Conservation (phyloP, 2,329 filamentous ascomycete species). For the Phoma sp. region DNA sequence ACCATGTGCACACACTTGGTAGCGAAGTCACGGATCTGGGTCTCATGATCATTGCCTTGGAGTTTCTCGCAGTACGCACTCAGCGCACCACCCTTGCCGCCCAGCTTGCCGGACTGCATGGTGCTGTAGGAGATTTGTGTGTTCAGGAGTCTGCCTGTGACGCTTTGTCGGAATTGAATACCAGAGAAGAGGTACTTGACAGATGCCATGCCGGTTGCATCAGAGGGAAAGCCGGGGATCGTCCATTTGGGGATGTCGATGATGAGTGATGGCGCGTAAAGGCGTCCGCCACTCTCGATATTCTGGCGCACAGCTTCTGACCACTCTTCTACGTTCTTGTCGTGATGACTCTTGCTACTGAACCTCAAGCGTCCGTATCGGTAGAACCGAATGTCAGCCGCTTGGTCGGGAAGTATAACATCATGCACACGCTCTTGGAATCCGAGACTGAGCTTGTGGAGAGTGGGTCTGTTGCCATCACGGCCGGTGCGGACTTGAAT, state of each 20-base stretch:
- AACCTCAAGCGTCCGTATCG: conserved; percentile 26
- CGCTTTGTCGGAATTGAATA: conserved; percentile 38
- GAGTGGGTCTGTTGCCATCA: conserved; percentile 15
- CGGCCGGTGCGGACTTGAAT: conserved; percentile 32
- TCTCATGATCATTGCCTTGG: not conserved
- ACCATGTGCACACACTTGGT: conserved; percentile 28
- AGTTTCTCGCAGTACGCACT: conserved; percentile 21
- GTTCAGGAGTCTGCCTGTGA: conserved; percentile 23
- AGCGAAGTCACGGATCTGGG: conserved; percentile 26
- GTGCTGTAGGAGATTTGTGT: conserved; percentile 26
- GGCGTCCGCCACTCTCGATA: conserved; percentile 36
- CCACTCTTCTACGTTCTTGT: conserved; percentile 28
- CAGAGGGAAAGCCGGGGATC: conserved; percentile 23
- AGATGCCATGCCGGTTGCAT: conserved; percentile 11
- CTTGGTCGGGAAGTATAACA: conserved; percentile 41
- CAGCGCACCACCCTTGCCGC: conserved; percentile 30
- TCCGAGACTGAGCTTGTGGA: conserved; percentile 31
- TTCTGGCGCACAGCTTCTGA: conserved; percentile 28
- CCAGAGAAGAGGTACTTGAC: conserved; percentile 41
- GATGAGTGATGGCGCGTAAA: conserved; percentile 37
- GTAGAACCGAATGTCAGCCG: conserved; percentile 40
- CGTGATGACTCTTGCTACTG: conserved; percentile 8
- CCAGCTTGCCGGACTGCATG: conserved; percentile 40
- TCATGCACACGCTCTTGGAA: conserved; percentile 35
- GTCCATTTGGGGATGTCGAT: conserved; percentile 42